Evolutionary conservation across 495 filamentous ascomycete species (phyloP).

Genomic region (Pseudoneurospora amorphoporcata): DNA sequence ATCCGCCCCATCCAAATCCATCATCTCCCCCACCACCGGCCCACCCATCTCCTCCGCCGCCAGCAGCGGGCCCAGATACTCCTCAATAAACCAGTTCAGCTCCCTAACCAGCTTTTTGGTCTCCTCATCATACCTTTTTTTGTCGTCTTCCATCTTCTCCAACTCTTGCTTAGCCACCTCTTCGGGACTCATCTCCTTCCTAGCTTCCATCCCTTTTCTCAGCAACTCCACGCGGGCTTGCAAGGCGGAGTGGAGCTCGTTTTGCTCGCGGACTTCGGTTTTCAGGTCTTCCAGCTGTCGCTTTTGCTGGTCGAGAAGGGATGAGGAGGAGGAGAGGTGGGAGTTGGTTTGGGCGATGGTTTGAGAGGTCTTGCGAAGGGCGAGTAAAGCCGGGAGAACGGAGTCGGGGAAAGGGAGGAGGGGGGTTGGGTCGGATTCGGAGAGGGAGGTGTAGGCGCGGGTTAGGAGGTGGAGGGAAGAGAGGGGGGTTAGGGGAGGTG

Average conservation of each 20-base stretch:
- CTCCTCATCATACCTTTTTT: constrained; percentile 42
- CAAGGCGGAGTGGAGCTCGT: constrained; percentile 44
- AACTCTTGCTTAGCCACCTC: constrained; percentile 50
- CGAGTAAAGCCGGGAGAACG: constrained; percentile 59
- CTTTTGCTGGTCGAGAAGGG: constrained; percentile 42
- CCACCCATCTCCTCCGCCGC: constrained; percentile 81
- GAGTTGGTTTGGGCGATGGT: constrained; percentile 53
- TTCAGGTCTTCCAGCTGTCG: constrained; percentile 49
- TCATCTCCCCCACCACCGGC: constrained; percentile 66
- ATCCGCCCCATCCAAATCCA: constrained; percentile 46
- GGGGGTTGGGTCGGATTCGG: constrained; percentile 40
- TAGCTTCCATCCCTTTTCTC: constrained; percentile 40
- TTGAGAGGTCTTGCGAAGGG: constrained; percentile 51
- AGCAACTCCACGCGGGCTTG: constrained; percentile 39
- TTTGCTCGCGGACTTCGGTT: constrained; percentile 52
- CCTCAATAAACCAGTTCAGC: constrained; percentile 62
- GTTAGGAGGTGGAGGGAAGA: constrained; percentile 45
- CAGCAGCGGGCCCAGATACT: constrained; percentile 66
- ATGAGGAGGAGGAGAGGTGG: constrained; percentile 46
- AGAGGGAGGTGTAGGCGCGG: constrained; percentile 51
- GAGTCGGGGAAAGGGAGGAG: constrained; percentile 56
- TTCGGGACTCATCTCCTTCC: constrained; percentile 48
- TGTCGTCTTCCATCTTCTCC: constrained; percentile 33
- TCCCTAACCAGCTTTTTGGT: constrained; percentile 48
- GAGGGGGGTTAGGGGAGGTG: neutral